Conservation (phyloP, 1,284 basidiomycete species). For the Agroathelia rolfsii region DNA sequence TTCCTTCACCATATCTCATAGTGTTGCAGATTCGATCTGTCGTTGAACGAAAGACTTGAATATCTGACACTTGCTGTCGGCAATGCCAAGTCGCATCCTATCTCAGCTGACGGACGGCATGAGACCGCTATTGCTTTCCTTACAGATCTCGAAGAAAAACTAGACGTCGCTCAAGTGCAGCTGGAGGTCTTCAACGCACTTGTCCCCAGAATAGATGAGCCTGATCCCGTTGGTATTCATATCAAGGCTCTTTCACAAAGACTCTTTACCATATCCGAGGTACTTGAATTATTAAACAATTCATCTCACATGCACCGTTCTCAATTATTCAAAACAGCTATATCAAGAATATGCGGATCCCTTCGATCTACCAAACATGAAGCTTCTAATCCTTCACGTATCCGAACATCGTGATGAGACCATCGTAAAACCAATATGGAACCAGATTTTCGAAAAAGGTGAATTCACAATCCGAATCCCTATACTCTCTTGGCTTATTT, state of each 20-base stretch:
- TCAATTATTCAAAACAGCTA: constrained; percentile 39
- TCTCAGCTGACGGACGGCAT: constrained; percentile 63
- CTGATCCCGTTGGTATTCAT: constrained; percentile 42
- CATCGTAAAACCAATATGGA: constrained; percentile 82
- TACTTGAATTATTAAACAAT: constrained; percentile 22
- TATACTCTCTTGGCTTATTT: constrained; percentile 1
- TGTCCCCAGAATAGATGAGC: constrained; percentile 48
- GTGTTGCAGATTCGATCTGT: constrained; percentile 63
- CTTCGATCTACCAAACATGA: constrained; percentile 75
- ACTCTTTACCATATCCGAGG: constrained; percentile 64
- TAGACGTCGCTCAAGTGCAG: constrained; percentile 96
- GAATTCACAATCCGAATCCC: too few relatives aligned
- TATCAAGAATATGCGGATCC: constrained; percentile 87
- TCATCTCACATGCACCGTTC: too few relatives aligned
- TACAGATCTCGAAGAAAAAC: constrained; percentile 88
- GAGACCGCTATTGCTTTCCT: constrained; percentile 88
- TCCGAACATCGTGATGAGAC: constrained; percentile 86
- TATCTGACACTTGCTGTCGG: constrained; percentile 90
- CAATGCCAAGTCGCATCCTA: constrained; percentile 90
- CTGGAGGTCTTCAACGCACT: constrained; percentile 74
- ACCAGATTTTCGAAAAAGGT: constrained; percentile 76
- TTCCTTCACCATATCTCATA: too few relatives aligned
- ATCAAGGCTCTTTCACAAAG: constrained; percentile 45
- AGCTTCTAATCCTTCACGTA: constrained; percentile 87
- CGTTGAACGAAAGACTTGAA: constrained; percentile 69